phyloP scores from a whole-genome alignment of 1,284 basidiomycete genomes.

The Fomitiporia mediterranea region DNA sequence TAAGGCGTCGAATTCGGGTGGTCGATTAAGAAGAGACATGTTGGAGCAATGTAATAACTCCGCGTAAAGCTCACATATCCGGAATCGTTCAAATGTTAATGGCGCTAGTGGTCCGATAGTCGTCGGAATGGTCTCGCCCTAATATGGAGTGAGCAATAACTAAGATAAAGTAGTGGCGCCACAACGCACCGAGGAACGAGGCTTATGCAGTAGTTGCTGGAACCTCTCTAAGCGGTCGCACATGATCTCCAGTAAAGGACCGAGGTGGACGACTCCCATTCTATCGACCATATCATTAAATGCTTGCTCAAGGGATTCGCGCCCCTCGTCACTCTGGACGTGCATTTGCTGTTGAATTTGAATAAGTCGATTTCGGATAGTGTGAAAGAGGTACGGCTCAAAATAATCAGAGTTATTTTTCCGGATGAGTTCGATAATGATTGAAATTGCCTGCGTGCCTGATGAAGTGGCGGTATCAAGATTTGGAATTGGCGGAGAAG shows the following conservation, averaged over 20 bases:
- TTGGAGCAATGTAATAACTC: conserved; percentile 98
- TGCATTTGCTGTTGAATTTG: conserved; percentile 71
- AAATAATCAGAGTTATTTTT: conserved; percentile 99
- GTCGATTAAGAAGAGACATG: conserved; percentile 92
- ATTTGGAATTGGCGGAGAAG: conserved; percentile 44
- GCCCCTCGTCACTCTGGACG: conserved; percentile 52
- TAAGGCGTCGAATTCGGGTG: conserved; percentile 59
- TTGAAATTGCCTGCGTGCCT: conserved; percentile 82
- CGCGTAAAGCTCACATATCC: conserved; percentile 97
- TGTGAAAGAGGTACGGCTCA: conserved; percentile 98
- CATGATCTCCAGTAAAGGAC: conserved; percentile 77
- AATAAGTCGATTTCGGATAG: conserved; percentile 85
- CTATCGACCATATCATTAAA: conserved; percentile 86
- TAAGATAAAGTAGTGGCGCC: too few relatives aligned
- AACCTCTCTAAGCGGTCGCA: conserved; percentile 69
- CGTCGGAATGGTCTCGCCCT: conserved; percentile 66
- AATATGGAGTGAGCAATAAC: conserved; percentile 18
- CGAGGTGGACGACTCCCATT: conserved; percentile 93
- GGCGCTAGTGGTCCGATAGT: conserved; percentile 71
- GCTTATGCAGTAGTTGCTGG: conserved; percentile 66
- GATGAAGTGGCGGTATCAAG: conserved; percentile 82
- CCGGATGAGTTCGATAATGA: conserved; percentile 94
- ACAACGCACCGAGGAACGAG: conserved; percentile 67
- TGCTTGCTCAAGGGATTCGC: conserved; percentile 71
- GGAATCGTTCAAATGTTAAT: conserved; percentile 91